Evolutionary conservation across 306 rosid species (phyloP).

Genomic region (Lathyrus oleraceus): DNA sequence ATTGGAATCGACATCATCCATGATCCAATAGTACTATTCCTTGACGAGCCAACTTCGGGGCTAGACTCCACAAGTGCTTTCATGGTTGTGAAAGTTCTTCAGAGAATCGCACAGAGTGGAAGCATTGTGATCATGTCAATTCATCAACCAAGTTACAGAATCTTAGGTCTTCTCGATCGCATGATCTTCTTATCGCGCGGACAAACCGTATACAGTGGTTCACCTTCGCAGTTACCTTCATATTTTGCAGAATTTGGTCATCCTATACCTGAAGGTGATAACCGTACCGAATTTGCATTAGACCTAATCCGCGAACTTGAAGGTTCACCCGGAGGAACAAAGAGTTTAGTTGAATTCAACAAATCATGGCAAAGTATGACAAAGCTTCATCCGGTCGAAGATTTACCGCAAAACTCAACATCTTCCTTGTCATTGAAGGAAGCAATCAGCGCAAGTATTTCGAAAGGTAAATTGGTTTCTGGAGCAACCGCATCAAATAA

Average conservation of each 20-base stretch:
- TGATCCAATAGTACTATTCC: slow-evolving; percentile 84
- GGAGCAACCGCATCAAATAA: slow-evolving; percentile 58
- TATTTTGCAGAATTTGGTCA: slow-evolving; percentile 81
- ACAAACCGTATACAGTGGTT: slow-evolving; percentile 84
- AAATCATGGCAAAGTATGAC: slow-evolving; percentile 75
- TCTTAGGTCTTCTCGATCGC: slow-evolving; percentile 74
- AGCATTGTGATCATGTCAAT: slow-evolving; percentile 94
- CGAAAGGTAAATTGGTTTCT: slow-evolving; percentile 78
- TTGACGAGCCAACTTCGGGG: slow-evolving; percentile 94
- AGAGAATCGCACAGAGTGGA: slow-evolving; percentile 92
- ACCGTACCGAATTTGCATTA: slow-evolving; percentile 90
- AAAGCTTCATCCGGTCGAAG: slow-evolving; percentile 29
- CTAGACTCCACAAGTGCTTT: slow-evolving; percentile 91
- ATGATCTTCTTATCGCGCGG: slow-evolving; percentile 81
- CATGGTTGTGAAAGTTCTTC: slow-evolving; percentile 95
- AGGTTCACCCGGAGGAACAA: slow-evolving; percentile 76
- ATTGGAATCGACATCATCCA: slow-evolving; percentile 92
- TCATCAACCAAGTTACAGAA: slow-evolving; percentile 90
- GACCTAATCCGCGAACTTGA: slow-evolving; percentile 88
- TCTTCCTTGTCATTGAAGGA: slow-evolving; percentile 61
- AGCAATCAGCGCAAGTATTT: slow-evolving; percentile 87
- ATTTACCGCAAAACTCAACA: background rate
- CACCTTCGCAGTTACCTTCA: slow-evolving; percentile 57
- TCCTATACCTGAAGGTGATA: slow-evolving; percentile 85
- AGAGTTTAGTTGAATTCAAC: slow-evolving; percentile 78